Percentiles rank a stretch among this genome's conserved stretches.
phyloP scores from a whole-genome alignment of 129 eudicot species.

The Flaveria linearis region DNA sequence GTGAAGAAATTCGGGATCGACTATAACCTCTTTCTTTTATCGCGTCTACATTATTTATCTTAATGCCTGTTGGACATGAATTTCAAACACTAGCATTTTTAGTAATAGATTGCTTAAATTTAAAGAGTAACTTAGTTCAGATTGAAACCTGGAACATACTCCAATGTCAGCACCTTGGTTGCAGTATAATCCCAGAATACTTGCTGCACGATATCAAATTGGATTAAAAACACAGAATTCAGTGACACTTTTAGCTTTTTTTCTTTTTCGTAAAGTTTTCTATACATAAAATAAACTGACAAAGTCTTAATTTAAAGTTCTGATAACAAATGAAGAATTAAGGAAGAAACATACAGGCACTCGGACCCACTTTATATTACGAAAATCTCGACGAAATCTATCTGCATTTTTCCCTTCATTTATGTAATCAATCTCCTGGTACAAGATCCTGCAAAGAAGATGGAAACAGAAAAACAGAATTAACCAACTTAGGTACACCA shows the following conservation, averaged over 20 bases:
- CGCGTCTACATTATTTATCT: conserved; percentile 69
- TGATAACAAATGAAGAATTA: conserved; percentile 6
- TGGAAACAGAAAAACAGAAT: conserved; percentile 1
- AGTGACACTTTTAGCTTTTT: not conserved
- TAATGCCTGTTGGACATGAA: conserved; percentile 55
- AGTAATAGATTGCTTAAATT: not conserved
- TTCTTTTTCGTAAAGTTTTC: too few species aligned
- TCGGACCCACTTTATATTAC: conserved; percentile 98
- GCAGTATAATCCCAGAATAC: conserved; percentile 97
- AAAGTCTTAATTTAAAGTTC: not conserved
- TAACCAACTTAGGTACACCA: conserved; percentile 17
- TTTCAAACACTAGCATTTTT: conserved; percentile 27
- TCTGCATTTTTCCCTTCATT: conserved; percentile 99
- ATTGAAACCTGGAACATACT: conserved; percentile 90
- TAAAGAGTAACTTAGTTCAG: conserved; percentile 18
- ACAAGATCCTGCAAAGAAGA: conserved; percentile 67
- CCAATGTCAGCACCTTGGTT: conserved; percentile 88
- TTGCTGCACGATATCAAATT: conserved; percentile 46
- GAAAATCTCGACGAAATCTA: conserved; percentile 92
- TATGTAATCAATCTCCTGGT: conserved; percentile 93
- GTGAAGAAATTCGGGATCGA: conserved; percentile 82
- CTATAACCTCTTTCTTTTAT: conserved; percentile 70
- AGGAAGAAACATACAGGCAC: conserved; percentile 87
- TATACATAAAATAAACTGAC: too few species aligned
- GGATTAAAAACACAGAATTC: not conserved